Evolutionary conservation across 2,329 filamentous ascomycete species (phyloP), one percentile per base, ranked within the genome.

Genomic region (Fusarium stilboides): DNA sequence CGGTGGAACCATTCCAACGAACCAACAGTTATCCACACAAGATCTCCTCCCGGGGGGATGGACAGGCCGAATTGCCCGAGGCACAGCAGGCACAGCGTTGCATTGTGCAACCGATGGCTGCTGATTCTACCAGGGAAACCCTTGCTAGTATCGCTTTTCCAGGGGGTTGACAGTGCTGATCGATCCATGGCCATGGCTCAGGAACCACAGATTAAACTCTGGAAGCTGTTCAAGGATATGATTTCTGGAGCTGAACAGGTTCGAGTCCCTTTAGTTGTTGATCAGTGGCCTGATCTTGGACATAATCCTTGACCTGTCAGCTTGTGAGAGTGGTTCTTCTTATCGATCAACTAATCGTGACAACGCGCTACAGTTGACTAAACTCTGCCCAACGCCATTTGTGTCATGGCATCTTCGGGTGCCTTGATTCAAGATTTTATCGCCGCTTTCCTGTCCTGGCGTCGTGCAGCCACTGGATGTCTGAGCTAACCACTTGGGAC

Each of bases 341-440:
- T 46, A 14, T 28, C 3, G 8, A 6, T 31, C 22, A 46, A 28
- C 14, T 24, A 15, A 51, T 31, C 28, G 10, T 31, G 28, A 13
- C 28, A 31, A 31, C 4, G 13, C 28, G 28, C 15, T 6, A 8
- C 14, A 14, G 13, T 10, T 14, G 17, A 10, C 15, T 22, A 37
- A 65, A 65, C 34, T 50, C 46, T 46, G 43, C 34, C 22, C n/a
- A 13, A 45, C 39, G 52, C 61, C 61, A 58, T 58, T 5, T 51
- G 39, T 64, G 52, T 51, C 59, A 64, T 24, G 22, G 6, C 33
- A 43, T 43, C 40, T 4, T 17, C 33, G 19, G 24, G 49, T 43
- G 42, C 37, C 55, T 56, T 63, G 22, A 26, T 34, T 24, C n/a
- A 28, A 26, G 12, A 42, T 14, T 17, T 14, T 10, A 8, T 12